Evolutionary conservation across 1,284 basidiomycete species (phyloP).

Genomic region (Apiotrichum sp.): DNA sequence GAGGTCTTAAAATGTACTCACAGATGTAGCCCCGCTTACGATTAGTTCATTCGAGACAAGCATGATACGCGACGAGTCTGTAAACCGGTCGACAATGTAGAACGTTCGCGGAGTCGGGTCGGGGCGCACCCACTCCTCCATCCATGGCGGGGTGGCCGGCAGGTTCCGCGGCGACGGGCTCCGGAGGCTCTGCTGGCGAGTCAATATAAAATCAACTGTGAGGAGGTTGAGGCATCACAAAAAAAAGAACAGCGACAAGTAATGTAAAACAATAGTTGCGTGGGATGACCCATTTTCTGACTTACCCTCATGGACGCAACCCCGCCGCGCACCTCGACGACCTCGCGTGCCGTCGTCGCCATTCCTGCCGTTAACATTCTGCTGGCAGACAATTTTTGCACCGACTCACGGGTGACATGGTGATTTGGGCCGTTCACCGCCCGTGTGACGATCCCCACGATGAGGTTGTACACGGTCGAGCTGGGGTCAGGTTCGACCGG

Average conservation of each 20-base stretch:
- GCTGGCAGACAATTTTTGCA: too few species aligned
- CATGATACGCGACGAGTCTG: constrained; percentile 30
- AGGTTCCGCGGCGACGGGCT: not conserved
- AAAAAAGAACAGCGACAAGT: too few species aligned
- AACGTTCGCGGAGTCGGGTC: constrained; percentile 28
- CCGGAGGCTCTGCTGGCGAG: not conserved
- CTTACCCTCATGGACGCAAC: constrained; percentile 1
- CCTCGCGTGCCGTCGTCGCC: constrained; percentile 37
- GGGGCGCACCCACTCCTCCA: constrained; percentile 3
- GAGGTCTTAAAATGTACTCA: not conserved
- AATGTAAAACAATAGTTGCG: too few species aligned
- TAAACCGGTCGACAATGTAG: constrained; percentile 40
- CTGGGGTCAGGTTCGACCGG: constrained; percentile 8
- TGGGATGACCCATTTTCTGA: not conserved
- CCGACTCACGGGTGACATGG: not conserved
- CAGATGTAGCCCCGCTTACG: constrained; percentile 13
- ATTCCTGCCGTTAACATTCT: not conserved
- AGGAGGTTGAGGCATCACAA: too few species aligned
- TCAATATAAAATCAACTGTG: not conserved
- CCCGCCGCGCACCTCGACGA: constrained; percentile 26
- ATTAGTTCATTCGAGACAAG: constrained; percentile 39
- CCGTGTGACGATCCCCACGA: constrained; percentile 21
- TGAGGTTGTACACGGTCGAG: constrained; percentile 22
- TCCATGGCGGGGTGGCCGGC: not conserved
- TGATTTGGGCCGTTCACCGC: constrained; percentile 24